Conservation (phyloP, 2,329 filamentous ascomycete species). For the Lasiodiplodia sp. region DNA sequence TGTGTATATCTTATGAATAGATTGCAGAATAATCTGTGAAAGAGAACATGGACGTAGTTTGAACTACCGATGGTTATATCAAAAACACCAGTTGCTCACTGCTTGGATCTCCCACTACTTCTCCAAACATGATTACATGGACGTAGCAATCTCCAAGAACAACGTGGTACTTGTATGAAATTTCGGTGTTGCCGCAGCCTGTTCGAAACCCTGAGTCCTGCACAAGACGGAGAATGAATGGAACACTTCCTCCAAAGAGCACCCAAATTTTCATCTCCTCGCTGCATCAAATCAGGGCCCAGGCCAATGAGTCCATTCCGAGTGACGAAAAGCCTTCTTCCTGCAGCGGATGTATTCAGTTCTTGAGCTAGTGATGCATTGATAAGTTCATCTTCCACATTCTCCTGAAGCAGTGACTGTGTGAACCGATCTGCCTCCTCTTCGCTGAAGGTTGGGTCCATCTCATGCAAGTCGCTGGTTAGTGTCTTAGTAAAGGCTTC, state of each 20-base stretch:
- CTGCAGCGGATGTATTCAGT: neutral
- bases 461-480: neutral
- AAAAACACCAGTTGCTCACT: too few relatives aligned
- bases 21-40: too few relatives aligned
- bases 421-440: neutral
- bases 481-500: neutral
- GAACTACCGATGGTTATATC: too few relatives aligned
- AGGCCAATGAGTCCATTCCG: neutral
- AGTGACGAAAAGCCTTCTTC: neutral
- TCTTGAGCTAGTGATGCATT: neutral
- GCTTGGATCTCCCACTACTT: neutral
- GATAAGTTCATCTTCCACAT: neutral
- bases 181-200: neutral
- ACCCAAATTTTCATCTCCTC: conserved; percentile 12
- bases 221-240: neutral
- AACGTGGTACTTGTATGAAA: neutral
- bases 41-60: too few relatives aligned
- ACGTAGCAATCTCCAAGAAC: conserved; percentile 14
- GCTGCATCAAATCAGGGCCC: conserved; percentile 1
- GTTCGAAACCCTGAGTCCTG: too few relatives aligned
- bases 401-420: neutral
- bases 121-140: conserved; percentile 16
- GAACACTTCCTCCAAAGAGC: neutral
- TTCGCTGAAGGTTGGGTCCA: neutral
- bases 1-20: too few relatives aligned